phyloP scores from a whole-genome alignment of 805 yeast species.

The Spathaspora hagerdaliae region DNA sequence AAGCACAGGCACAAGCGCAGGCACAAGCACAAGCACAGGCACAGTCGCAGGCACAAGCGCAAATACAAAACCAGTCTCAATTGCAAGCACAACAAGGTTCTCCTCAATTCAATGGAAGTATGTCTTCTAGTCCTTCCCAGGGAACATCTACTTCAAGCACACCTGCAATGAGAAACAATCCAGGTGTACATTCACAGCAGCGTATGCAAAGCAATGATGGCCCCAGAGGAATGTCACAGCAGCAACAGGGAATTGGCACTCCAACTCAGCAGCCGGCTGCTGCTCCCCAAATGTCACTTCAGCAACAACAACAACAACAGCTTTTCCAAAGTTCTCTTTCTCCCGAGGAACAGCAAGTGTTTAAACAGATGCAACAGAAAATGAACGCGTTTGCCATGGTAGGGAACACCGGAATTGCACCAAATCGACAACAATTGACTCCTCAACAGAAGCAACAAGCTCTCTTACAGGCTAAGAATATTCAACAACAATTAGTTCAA shows the following conservation, averaged over 20 bases:
- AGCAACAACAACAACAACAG: conserved; percentile 42
- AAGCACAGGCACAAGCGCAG: background rate
- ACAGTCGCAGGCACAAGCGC: conserved; percentile 11
- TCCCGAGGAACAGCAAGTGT: conserved; percentile 39
- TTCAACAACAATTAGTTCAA: conserved; percentile 35
- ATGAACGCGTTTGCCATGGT: conserved; percentile 38
- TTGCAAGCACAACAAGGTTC: background rate
- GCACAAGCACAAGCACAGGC: conserved; percentile 6
- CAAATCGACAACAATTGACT: conserved; percentile 37
- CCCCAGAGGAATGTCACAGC: conserved; percentile 11
- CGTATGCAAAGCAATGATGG: conserved; percentile 2
- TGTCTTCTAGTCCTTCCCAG: conserved; percentile 7
- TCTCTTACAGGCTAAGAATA: conserved; percentile 34
- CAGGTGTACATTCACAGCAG: conserved; percentile 4
- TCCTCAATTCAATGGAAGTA: conserved; percentile 5
- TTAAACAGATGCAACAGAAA: conserved; percentile 36
- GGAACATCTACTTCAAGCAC: conserved; percentile 5
- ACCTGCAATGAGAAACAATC: conserved; percentile 9
- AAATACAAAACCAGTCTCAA: conserved; percentile 11
- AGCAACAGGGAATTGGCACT: conserved; percentile 16
- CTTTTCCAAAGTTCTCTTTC: conserved; percentile 39
- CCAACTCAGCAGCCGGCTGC: conserved; percentile 14
- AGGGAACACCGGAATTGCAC: conserved; percentile 42
- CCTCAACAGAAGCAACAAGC: conserved; percentile 45
- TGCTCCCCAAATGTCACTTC: conserved; percentile 14